A percentile compares a stretch with the other conserved stretches of the same genome.
Evolutionary conservation across 352 stramenopile species (phyloP).

Genomic region (Globisporangium camurandrum): DNA sequence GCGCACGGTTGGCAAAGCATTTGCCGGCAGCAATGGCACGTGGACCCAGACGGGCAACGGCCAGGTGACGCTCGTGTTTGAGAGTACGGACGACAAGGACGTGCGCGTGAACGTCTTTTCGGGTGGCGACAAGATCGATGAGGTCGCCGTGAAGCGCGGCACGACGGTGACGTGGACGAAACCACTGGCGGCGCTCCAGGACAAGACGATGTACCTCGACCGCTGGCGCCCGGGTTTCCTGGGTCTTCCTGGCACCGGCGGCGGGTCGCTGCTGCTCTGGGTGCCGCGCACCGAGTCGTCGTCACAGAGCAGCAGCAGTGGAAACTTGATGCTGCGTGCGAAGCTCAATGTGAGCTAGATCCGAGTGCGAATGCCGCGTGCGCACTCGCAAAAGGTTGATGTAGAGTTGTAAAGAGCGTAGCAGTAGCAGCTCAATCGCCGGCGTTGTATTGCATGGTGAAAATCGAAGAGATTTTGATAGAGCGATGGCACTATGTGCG

Average conservation of each 20-base stretch:
- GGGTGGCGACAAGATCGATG: slow-evolving; percentile 30
- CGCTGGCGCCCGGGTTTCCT: slow-evolving; percentile 50
- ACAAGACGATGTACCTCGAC: slow-evolving; percentile 63
- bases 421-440: too few relatives aligned
- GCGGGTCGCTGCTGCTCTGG: slow-evolving; percentile 58
- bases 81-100: slow-evolving; percentile 33
- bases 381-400: too few relatives aligned
- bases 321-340: too few relatives aligned
- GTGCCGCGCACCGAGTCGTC: too few relatives aligned
- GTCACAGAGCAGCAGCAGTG: too few relatives aligned
- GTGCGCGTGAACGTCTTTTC: slow-evolving; percentile 47
- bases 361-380: too few relatives aligned
- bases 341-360: too few relatives aligned
- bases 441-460: too few relatives aligned
- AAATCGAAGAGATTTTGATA: too few relatives aligned
- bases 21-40: slow-evolving; percentile 23
- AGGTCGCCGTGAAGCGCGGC: slow-evolving; percentile 31
- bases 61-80: slow-evolving; percentile 31
- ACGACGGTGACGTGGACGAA: slow-evolving; percentile 27
- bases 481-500: too few relatives aligned
- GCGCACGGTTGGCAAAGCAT: slow-evolving; percentile 27
- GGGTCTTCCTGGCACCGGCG: slow-evolving; percentile 39
- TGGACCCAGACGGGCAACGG: slow-evolving; percentile 38
- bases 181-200: slow-evolving; percentile 20
- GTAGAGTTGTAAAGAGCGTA: too few relatives aligned